Evolutionary conservation across 805 yeast genomes (phyloP).

Genomic region (Yamadazyma phyllophila): DNA sequence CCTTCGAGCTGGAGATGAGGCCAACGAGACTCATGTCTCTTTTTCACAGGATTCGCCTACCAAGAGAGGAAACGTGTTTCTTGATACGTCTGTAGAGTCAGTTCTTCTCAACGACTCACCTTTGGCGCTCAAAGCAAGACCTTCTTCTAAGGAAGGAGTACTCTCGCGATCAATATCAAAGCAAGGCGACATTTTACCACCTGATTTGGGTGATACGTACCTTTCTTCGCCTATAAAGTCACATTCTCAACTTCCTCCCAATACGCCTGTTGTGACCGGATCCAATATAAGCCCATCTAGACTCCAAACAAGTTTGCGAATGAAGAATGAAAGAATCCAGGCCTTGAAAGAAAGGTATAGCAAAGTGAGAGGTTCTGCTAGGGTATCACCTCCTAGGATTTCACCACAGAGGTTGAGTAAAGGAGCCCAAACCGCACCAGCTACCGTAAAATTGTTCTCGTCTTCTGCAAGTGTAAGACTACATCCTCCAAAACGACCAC

Average conservation of each 20-base stretch:
- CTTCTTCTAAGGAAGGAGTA: conserved; percentile 5
- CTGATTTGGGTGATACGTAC: conserved; percentile 20
- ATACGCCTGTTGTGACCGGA: conserved; percentile 20
- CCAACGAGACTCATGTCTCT: background rate
- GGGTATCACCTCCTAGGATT: background rate
- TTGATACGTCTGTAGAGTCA: conserved; percentile 17
- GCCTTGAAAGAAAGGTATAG: conserved; percentile 35
- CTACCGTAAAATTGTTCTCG: conserved; percentile 1
- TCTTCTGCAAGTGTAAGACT: conserved; percentile 3
- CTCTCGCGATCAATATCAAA: background rate
- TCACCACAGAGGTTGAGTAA: conserved; percentile 1
- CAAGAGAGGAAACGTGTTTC: conserved; percentile 10
- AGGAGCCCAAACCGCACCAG: background rate
- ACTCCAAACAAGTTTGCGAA: conserved; percentile 36
- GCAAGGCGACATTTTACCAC: background rate
- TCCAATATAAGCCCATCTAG: conserved; percentile 33
- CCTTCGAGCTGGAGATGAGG: conserved; percentile 1
- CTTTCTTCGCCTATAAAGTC: conserved; percentile 36
- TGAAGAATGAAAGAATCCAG: conserved; percentile 31
- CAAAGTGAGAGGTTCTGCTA: conserved; percentile 15
- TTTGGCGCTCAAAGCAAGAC: conserved; percentile 19
- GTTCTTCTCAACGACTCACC: conserved; percentile 31
- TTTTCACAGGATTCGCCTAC: background rate
- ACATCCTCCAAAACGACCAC: conserved; percentile 15
- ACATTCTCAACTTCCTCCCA: conserved; percentile 13